Percentiles rank a stretch among this genome's conserved stretches.
Evolutionary conservation across 2,329 filamentous ascomycete genomes (phyloP).

Genomic region (Trichoderma sp.): DNA sequence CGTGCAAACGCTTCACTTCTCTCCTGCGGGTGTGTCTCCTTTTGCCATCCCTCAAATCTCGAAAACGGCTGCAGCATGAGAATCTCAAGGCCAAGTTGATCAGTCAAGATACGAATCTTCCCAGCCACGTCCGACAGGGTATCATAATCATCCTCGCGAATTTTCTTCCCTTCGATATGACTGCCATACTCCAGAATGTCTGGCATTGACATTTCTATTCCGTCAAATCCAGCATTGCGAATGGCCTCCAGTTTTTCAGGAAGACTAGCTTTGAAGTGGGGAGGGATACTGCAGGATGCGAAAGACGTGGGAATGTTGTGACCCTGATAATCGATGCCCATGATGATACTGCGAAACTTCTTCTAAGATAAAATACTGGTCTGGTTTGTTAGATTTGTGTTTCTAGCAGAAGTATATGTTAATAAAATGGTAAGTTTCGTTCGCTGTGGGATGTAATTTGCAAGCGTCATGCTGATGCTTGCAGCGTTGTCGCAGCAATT

Average conservation of each 20-base stretch:
- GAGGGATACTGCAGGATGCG: background rate
- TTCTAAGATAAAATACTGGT: too few relatives aligned
- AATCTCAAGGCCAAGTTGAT: background rate
- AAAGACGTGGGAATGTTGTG: background rate
- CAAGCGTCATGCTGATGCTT: too few relatives aligned
- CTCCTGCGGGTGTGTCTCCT: background rate
- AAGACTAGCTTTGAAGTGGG: background rate
- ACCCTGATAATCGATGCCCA: background rate
- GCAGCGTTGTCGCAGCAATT: too few relatives aligned
- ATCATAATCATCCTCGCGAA: background rate
- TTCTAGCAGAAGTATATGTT: too few relatives aligned
- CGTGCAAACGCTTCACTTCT: background rate
- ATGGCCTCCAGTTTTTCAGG: background rate
- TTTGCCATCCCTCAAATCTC: background rate
- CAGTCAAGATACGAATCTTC: background rate
- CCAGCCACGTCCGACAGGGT: background rate
- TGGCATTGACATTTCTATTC: background rate
- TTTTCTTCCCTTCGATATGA: background rate
- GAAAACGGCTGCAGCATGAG: background rate
- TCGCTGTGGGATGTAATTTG: too few relatives aligned
- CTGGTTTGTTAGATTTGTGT: rapidly evolving
- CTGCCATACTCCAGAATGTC: background rate
- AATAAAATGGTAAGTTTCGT: too few relatives aligned
- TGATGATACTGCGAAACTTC: too few relatives aligned
- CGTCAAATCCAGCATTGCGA: background rate